Base-by-base conservation (phyloP, 179 eudicot species). In the Spergularia azorica region DNA sequence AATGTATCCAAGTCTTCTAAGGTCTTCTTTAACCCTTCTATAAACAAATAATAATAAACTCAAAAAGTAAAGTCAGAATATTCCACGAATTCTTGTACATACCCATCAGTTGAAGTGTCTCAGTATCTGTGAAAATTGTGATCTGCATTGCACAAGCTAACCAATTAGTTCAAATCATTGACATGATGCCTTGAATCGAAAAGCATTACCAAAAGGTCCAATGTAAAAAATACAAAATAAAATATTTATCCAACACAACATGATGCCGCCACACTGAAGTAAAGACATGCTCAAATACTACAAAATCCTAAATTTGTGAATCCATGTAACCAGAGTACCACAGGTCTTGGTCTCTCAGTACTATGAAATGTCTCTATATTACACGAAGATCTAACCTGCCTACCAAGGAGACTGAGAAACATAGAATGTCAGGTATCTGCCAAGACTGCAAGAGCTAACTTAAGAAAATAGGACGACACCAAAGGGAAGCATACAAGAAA, bases 111-210 rank as follows among this genome's bases (percentile, higher is more conserved):
- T 52, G 84, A 55, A 77, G 72, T 54, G 85, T 82, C 62, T 75
- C 88, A 43, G 79, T 78, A 60, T 84, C 82, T 36, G 87, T 82
- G 70, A 86, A 84, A 14, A 79, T 66, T 55, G 79, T 82, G 77
- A 76, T 69, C 84, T 70, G 83, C 81, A 77, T 65, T 46, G 36
- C 61, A 66, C 43, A 65, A 70, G 61, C 9, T 50, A 48, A 61
- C 39, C 15, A 32, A 43, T 79, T 72, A 83, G 62, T 41, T 39
- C 50, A 20, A 14, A 64, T 72, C 71, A 60, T 16, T 43, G 60
- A 39, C 43, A 82, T 63, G 20, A 56, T 21, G 39, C 16, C 11
- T 54, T 52, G 26, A n/a, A 58, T 60, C 21, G 4, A 60, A 46
- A 66, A 12, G 51, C 38, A 54, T 18, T 43, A 43, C 48, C 41